Evolutionary conservation across 78 protist species (phyloP).

Genomic region (Protostelium mycophagum): DNA sequence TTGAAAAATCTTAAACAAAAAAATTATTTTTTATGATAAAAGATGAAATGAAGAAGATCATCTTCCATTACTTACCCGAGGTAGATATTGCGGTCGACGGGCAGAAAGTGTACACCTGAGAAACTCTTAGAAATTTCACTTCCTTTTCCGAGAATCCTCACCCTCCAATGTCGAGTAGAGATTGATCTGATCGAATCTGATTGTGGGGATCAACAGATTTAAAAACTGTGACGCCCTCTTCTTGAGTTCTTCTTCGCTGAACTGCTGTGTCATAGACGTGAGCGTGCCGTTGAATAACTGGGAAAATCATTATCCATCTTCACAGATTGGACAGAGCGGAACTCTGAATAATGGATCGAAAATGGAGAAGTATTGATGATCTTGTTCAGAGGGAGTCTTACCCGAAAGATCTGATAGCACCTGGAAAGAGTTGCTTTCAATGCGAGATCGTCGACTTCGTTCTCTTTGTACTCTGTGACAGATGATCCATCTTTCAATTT

Average conservation of each 20-base stretch:
- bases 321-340: no score
- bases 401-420: neutral
- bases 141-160: no score
- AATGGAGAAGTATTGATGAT: no score
- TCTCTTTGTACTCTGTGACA: neutral
- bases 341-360: no score
- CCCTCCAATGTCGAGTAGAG: slow-evolving; percentile 48
- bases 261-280: neutral
- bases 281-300: neutral
- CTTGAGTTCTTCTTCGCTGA: neutral
- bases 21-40: no score
- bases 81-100: slow-evolving; percentile 54
- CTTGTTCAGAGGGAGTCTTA: no score
- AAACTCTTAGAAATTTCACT: no score
- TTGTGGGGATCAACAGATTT: slow-evolving; percentile 22
- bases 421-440: neutral
- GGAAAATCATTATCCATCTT: neutral
- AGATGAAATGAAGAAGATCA: neutral
- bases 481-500: neutral
- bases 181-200: slow-evolving; percentile 43
- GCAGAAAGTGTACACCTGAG: slow-evolving; percentile 67
- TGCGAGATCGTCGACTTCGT: neutral
- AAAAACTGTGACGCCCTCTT: slow-evolving; percentile 5
- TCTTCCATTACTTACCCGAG: neutral
- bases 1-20: no score